These are phyloP conservation scores for Globisporangium uncinulatum DNA, from an alignment of 352 stramenopile species.

Conservation along the genomic window DNA sequence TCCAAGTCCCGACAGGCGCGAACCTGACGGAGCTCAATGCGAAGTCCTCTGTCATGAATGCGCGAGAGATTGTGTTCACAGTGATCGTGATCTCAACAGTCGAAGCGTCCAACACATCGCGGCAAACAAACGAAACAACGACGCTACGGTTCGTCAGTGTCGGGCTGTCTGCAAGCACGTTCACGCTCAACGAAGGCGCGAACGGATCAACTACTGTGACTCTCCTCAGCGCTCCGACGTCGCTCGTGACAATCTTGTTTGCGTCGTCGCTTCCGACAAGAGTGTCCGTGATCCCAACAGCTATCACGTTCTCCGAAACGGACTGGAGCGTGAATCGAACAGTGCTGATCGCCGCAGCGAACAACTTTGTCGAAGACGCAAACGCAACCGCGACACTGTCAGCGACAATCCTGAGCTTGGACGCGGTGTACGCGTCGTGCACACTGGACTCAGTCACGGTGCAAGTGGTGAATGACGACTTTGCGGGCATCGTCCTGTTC, in stretches of 20 bases:
- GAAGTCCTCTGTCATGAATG: constrained; percentile 15
- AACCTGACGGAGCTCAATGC: constrained; percentile 28
- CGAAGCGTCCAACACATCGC: constrained; percentile 27
- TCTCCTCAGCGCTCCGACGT: constrained; percentile 35
- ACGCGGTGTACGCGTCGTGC: constrained; percentile 29
- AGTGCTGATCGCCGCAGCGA: constrained; percentile 32
- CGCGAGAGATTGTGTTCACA: constrained; percentile 27
- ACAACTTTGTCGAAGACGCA: constrained; percentile 50
- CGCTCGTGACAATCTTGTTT: constrained; percentile 28
- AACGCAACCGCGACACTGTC: constrained; percentile 22
- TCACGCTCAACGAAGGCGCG: constrained; percentile 37
- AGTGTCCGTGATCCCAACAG: constrained; percentile 17
- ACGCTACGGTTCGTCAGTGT: constrained; percentile 31
- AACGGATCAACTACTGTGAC: constrained; percentile 17
- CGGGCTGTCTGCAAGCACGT: constrained; percentile 28
- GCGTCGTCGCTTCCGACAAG: constrained; percentile 23
- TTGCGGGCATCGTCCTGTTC: constrained; percentile 35
- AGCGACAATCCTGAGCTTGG: constrained; percentile 21
- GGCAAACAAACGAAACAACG: constrained; percentile 20
- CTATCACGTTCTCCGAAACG: constrained; percentile 20
- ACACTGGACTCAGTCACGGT: constrained; percentile 20
- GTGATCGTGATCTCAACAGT: constrained; percentile 28
- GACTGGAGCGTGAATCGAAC: constrained; percentile 29
- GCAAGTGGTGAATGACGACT: constrained; percentile 50
- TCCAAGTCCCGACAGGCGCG: constrained; percentile 22